A percentile compares a stretch with the other conserved stretches of the same genome.
Conservation (phyloP, 2,329 filamentous ascomycete species). For the Aspergillus pseudoglaucus region DNA sequence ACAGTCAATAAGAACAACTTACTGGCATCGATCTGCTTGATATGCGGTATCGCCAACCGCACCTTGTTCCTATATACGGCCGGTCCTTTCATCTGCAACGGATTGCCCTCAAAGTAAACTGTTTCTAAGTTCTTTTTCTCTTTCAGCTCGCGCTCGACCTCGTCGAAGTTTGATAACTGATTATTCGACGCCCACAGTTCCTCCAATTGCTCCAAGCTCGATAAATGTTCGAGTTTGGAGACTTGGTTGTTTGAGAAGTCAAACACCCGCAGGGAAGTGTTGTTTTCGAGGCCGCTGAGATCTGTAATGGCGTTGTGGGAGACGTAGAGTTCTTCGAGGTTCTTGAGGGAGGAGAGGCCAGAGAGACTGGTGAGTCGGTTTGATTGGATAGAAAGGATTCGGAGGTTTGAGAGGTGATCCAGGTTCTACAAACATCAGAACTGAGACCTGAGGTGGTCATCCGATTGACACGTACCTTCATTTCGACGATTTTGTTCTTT, state of each 20-base stretch:
- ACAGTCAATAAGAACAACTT: background rate
- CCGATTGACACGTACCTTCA: slow-evolving; percentile 46
- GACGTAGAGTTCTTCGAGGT: slow-evolving; percentile 88
- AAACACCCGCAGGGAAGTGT: slow-evolving; percentile 64
- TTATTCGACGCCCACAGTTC: slow-evolving; percentile 96
- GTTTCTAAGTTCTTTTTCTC: slow-evolving; percentile 78
- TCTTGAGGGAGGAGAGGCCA: slow-evolving; percentile 65
- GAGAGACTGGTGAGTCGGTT: slow-evolving; percentile 79
- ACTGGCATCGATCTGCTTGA: slow-evolving; percentile 88
- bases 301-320: slow-evolving; percentile 85
- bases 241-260: slow-evolving; percentile 90
- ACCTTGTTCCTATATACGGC: slow-evolving; percentile 93
- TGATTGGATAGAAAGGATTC: slow-evolving; percentile 87
- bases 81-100: slow-evolving; percentile 70
- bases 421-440: slow-evolving; percentile 48
- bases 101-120: slow-evolving; percentile 95
- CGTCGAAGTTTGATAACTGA: slow-evolving; percentile 67
- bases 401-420: slow-evolving; percentile 67
- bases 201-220: slow-evolving; percentile 63
- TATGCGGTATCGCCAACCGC: slow-evolving; percentile 73
- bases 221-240: slow-evolving; percentile 64
- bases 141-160: slow-evolving; percentile 67
- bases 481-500: slow-evolving; percentile 90
- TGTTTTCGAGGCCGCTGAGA: slow-evolving; percentile 64
- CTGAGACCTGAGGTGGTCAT: background rate